phyloP scores from a whole-genome alignment of 2,329 filamentous ascomycete genomes.

The Phoma sp. region DNA sequence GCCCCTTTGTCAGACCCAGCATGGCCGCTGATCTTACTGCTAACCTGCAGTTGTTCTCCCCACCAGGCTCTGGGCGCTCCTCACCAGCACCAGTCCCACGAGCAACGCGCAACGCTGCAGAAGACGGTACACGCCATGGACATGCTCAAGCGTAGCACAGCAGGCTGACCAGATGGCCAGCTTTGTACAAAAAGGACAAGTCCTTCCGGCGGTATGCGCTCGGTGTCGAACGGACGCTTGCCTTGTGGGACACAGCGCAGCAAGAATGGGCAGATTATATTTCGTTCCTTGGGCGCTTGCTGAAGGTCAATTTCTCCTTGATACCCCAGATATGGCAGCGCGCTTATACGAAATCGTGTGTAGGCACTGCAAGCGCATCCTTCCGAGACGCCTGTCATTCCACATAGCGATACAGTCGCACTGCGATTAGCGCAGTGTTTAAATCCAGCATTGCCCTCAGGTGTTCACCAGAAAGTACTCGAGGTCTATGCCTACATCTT shows the following conservation, averaged over 20 bases:
- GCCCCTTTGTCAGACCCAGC: conserved; percentile 32
- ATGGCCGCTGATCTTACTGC: conserved; percentile 49
- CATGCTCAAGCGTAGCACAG: not conserved
- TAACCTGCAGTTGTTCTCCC: conserved; percentile 61
- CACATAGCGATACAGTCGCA: conserved; percentile 81
- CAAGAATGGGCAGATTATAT: conserved; percentile 99
- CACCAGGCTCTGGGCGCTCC: conserved; percentile 82
- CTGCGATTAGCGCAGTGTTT: conserved; percentile 94
- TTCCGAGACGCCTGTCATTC: conserved; percentile 72
- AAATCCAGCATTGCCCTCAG: conserved; percentile 89
- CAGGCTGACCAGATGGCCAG: conserved; percentile 47
- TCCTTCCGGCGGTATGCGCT: conserved; percentile 86
- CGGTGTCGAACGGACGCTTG: conserved; percentile 83
- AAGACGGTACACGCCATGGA: conserved; percentile 68
- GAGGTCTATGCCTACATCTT: conserved; percentile 95
- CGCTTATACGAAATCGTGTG: conserved; percentile 32
- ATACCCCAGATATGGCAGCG: conserved; percentile 15
- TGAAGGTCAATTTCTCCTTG: conserved; percentile 69
- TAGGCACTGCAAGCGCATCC: conserved; percentile 89
- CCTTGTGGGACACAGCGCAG: conserved; percentile 88
- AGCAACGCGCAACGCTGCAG: conserved; percentile 78
- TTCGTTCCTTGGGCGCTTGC: conserved; percentile 86
- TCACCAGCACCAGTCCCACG: conserved; percentile 74
- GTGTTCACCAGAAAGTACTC: conserved; percentile 95
- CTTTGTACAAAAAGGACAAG: conserved; percentile 68